Percentiles rank a stretch among this genome's conserved stretches.
Evolutionary conservation across 805 yeast species (phyloP).

Genomic region (Cyberlindnera saturnus): DNA sequence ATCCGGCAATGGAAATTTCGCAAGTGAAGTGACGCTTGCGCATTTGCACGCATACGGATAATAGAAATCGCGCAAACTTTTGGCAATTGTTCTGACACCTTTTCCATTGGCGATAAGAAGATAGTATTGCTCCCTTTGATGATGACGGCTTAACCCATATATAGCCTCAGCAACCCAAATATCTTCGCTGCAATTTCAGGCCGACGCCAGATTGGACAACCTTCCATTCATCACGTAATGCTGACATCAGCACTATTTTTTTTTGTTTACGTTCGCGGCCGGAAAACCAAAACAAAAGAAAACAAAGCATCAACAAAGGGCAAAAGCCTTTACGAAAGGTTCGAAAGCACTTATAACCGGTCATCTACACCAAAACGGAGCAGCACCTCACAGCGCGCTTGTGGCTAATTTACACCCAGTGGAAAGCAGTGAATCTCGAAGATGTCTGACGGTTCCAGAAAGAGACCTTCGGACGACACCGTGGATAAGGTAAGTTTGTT

Average conservation of each 20-base stretch:
- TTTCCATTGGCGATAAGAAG: not conserved
- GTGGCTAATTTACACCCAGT: not conserved
- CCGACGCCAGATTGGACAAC: not conserved
- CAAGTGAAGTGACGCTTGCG: too few species aligned
- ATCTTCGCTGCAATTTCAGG: not conserved
- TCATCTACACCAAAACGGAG: not conserved
- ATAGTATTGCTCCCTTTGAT: not conserved
- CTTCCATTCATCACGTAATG: not conserved
- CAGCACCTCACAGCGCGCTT: not conserved
- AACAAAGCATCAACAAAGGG: constrained; percentile 11
- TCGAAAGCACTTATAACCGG: not conserved
- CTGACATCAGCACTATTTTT: not conserved
- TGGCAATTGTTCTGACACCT: not conserved
- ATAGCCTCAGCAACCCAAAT: not conserved
- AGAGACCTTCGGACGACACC: constrained; percentile 12
- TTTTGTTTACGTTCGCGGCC: not conserved
- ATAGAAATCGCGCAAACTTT: too few species aligned
- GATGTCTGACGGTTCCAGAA: constrained; percentile 10
- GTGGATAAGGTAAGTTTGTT: constrained; percentile 10
- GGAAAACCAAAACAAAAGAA: constrained; percentile 8
- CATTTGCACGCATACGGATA: too few species aligned
- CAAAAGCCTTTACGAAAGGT: not conserved
- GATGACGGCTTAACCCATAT: not conserved
- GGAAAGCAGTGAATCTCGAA: not conserved
- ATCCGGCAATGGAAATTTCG: too few species aligned